Conservation (phyloP, 2,329 filamentous ascomycete species). For the Hymenoscyphus occultus region DNA sequence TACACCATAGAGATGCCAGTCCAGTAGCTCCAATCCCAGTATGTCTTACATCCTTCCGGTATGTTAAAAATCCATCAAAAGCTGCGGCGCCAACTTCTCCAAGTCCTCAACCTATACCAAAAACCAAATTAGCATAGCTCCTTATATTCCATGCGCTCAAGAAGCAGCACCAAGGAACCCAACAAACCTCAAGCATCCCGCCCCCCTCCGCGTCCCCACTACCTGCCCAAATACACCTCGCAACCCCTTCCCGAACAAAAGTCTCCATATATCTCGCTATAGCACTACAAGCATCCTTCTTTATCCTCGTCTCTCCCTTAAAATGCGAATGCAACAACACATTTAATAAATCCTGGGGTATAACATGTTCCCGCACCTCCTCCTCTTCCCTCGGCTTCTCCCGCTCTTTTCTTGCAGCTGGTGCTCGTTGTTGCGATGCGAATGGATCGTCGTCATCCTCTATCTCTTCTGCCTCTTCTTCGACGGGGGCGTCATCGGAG, state of each 20-base stretch:
- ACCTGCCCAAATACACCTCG: conserved; percentile 66
- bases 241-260: conserved; percentile 86
- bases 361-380: conserved; percentile 34
- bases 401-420: background rate
- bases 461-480: conserved; percentile 7
- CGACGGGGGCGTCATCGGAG: conserved; percentile 1
- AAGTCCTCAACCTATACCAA: conserved; percentile 72
- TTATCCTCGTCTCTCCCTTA: conserved; percentile 64
- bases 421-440: conserved; percentile 5
- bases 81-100: conserved; percentile 80
- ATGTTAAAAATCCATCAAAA: conserved; percentile 77
- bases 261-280: conserved; percentile 85
- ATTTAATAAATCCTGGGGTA: conserved; percentile 73
- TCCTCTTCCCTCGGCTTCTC: conserved; percentile 8
- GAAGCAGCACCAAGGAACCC: background rate
- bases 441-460: conserved; percentile 18
- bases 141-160: background rate
- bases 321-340: conserved; percentile 79
- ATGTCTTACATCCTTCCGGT: background rate
- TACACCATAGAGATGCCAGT: background rate
- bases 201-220: conserved; percentile 20
- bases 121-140: background rate
- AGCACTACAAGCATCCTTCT: conserved; percentile 71
- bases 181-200: conserved; percentile 67
- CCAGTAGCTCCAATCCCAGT: background rate